Conservation (phyloP, 1,139 yeast species). For the Geotrichum siamense region DNA sequence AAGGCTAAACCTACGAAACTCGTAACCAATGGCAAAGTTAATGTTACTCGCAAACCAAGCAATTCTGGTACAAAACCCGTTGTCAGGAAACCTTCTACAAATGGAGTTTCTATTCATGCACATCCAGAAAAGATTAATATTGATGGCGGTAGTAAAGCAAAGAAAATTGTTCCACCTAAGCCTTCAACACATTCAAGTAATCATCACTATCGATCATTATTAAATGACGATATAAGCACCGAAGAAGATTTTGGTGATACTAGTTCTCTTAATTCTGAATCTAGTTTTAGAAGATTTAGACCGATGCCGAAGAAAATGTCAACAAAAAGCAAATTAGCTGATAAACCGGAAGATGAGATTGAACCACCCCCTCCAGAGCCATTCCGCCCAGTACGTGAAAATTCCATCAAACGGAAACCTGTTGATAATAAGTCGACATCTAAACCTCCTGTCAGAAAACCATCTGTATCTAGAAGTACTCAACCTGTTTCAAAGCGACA, state of each 20-base stretch:
- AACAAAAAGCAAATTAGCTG: background rate
- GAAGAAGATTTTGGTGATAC: constrained; percentile 18
- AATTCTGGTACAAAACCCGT: background rate
- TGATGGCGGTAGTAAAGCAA: background rate
- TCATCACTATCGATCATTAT: constrained; percentile 6
- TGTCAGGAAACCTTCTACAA: background rate
- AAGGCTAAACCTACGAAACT: background rate
- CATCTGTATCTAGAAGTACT: background rate
- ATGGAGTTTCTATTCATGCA: background rate
- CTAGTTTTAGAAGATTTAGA: constrained; percentile 4
- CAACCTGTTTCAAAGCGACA: background rate
- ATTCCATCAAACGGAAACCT: background rate
- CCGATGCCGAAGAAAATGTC: background rate
- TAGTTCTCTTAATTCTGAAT: constrained; percentile 20
- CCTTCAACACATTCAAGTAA: background rate
- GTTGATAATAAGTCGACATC: background rate
- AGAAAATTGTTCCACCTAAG: background rate
- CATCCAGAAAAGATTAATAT: constrained; percentile 3
- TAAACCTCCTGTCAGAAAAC: background rate
- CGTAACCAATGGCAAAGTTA: background rate
- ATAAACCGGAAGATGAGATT: background rate
- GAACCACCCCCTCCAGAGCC: constrained; percentile 4
- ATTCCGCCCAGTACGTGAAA: background rate
- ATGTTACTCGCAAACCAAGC: background rate
- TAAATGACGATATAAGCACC: constrained; percentile 1